A percentile compares a stretch with the other conserved stretches of the same genome.
These are phyloP conservation scores for Volvox africanus DNA, from an alignment of 139 green algal genomes.

Conservation along the genomic window DNA sequence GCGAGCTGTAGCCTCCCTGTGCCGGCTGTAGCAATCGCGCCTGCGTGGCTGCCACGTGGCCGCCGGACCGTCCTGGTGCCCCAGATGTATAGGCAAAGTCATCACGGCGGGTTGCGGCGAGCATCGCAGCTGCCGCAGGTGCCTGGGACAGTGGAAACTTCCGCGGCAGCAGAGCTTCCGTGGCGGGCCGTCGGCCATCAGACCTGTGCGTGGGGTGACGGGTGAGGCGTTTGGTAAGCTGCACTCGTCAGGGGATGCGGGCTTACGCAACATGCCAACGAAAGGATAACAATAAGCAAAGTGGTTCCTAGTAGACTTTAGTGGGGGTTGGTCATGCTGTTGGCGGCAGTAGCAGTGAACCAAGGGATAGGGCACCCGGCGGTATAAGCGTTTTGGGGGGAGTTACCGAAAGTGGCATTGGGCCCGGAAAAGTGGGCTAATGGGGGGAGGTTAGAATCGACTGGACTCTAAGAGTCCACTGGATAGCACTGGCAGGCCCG, in stretches of 20 bases:
- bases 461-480: neutral
- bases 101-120: neutral
- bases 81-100: neutral
- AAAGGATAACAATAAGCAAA: neutral
- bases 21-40: slow-evolving; percentile 7
- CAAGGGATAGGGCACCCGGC: neutral
- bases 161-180: slow-evolving; percentile 25
- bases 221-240: neutral
- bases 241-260: no score
- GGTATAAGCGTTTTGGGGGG: no score
- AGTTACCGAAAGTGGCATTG: neutral
- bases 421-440: neutral
- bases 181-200: slow-evolving; percentile 10
- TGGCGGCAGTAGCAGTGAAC: neutral
- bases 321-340: neutral
- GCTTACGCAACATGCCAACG: neutral
- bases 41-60: slow-evolving; percentile 8
- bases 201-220: neutral
- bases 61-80: neutral
- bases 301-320: neutral
- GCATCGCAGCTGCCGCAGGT: neutral
- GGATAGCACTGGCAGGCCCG: neutral
- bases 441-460: neutral
- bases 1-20: neutral
- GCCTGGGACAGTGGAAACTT: slow-evolving; percentile 1